phyloP scores from a whole-genome alignment of 495 filamentous ascomycete genomes.

The Daldinia loculata region DNA sequence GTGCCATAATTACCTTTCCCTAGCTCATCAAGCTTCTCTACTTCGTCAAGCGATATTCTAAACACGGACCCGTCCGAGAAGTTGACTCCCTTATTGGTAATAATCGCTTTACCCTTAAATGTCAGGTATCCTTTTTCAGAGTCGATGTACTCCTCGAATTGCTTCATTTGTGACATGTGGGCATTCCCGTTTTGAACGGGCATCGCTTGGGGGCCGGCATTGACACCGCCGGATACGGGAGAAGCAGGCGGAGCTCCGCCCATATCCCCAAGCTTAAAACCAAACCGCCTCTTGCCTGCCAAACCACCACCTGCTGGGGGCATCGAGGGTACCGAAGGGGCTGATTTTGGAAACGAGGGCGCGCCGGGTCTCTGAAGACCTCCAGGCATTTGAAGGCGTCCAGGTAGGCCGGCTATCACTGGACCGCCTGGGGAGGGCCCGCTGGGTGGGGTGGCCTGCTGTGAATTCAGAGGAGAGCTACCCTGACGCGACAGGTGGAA shows the following conservation, averaged over 20 bases:
- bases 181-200: conserved; percentile 49
- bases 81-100: conserved; percentile 87
- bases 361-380: conserved; percentile 52
- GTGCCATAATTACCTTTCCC: conserved; percentile 99
- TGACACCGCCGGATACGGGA: conserved; percentile 13
- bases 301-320: conserved; percentile 31
- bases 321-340: conserved; percentile 52
- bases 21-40: conserved; percentile 92
- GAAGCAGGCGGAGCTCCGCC: conserved; percentile 40
- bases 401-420: conserved; percentile 50
- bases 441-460: conserved; percentile 48
- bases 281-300: conserved; percentile 44
- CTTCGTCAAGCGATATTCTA: conserved; percentile 93
- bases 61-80: conserved; percentile 91
- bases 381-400: conserved; percentile 53
- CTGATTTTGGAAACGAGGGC: conserved; percentile 58
- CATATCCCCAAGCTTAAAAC: conserved; percentile 55
- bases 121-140: conserved; percentile 88
- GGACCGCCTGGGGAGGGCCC: conserved; percentile 54
- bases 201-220: conserved; percentile 3
- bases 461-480: conserved; percentile 36
- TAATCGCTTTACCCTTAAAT: conserved; percentile 91
- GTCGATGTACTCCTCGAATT: conserved; percentile 92
- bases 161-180: conserved; percentile 77
- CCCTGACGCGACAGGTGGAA: conserved; percentile 65